Conservation (phyloP, 2,329 filamentous ascomycete species). For the Venturia nashicola region DNA sequence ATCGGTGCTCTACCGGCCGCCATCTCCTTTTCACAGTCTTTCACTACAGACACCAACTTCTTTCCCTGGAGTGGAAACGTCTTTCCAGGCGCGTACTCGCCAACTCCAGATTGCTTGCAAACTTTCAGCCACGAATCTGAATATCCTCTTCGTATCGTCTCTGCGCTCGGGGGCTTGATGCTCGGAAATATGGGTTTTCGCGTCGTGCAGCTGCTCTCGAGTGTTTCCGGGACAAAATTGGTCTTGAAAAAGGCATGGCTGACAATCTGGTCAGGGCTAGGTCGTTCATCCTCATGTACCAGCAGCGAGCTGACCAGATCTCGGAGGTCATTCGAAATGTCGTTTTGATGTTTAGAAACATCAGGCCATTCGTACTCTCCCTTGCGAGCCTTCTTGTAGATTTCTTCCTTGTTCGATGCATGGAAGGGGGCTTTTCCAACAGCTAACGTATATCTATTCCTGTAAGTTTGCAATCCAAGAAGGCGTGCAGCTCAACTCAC, state of each 20-base stretch:
- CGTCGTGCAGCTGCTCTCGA: slow-evolving; percentile 33
- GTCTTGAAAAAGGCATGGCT: slow-evolving; percentile 69
- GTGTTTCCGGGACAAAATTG: slow-evolving; percentile 54
- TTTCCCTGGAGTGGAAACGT: slow-evolving; percentile 34
- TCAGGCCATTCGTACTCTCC: slow-evolving; percentile 73
- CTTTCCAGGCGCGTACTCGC: slow-evolving; percentile 33
- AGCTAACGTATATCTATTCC: slow-evolving; percentile 74
- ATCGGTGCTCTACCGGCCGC: slow-evolving; percentile 34
- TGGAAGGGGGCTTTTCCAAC: slow-evolving; percentile 96
- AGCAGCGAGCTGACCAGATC: slow-evolving; percentile 67
- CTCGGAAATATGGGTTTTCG: slow-evolving; percentile 36
- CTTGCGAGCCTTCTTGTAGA: slow-evolving; percentile 57
- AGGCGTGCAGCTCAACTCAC: slow-evolving; percentile 35
- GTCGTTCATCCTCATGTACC: slow-evolving; percentile 61
- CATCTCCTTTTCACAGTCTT: slow-evolving; percentile 37
- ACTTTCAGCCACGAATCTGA: slow-evolving; percentile 38
- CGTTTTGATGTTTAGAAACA: slow-evolving; percentile 50
- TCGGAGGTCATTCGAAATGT: slow-evolving; percentile 63
- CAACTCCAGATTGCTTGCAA: slow-evolving; percentile 39
- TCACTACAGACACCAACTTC: slow-evolving; percentile 35
- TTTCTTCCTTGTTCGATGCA: slow-evolving; percentile 76
- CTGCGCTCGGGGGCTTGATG: slow-evolving; percentile 28
- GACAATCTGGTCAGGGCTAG: slow-evolving; percentile 65
- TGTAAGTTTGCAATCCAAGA: slow-evolving; percentile 14
- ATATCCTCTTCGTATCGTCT: slow-evolving; percentile 33